Conservation (phyloP, 805 yeast species). For the Saccharomycopsis javanensis region DNA sequence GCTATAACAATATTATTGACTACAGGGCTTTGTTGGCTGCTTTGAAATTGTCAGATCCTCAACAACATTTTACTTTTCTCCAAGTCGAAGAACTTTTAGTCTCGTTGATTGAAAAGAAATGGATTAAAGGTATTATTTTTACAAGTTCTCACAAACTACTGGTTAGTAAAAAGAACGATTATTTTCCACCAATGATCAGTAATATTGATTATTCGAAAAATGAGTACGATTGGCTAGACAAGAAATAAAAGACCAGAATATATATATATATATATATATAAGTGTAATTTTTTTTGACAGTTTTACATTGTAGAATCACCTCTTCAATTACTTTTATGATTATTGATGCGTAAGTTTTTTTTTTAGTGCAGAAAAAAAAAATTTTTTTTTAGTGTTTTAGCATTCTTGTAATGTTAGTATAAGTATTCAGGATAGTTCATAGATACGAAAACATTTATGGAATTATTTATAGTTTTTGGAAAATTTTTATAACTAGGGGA, state of each 20-base stretch:
- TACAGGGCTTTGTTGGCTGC: constrained; percentile 9
- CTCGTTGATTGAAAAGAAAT: constrained; percentile 12
- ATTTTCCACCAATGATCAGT: constrained; percentile 8
- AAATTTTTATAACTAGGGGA: background rate
- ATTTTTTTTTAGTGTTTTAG: no score
- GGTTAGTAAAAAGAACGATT: constrained; percentile 14
- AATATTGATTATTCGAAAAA: background rate
- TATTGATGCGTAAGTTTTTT: no score
- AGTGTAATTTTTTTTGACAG: background rate
- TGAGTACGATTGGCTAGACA: constrained; percentile 17
- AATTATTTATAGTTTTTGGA: background rate
- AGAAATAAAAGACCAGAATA: background rate
- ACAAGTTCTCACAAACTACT: constrained; percentile 3
- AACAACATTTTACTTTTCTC: background rate
- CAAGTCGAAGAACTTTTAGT: constrained; percentile 17
- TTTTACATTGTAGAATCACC: background rate
- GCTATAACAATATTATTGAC: constrained; percentile 5
- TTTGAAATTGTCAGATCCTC: background rate
- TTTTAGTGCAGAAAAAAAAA: no score
- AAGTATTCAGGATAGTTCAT: no score
- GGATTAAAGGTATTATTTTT: constrained; percentile 16
- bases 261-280: background rate
- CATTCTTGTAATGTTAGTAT: no score
- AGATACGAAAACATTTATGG: no score
- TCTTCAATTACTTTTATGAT: no score